Percentiles rank a stretch among this genome's conserved stretches.
phyloP scores from a whole-genome alignment of 2,329 filamentous ascomycete genomes.

The Colletotrichum ledebouriae region DNA sequence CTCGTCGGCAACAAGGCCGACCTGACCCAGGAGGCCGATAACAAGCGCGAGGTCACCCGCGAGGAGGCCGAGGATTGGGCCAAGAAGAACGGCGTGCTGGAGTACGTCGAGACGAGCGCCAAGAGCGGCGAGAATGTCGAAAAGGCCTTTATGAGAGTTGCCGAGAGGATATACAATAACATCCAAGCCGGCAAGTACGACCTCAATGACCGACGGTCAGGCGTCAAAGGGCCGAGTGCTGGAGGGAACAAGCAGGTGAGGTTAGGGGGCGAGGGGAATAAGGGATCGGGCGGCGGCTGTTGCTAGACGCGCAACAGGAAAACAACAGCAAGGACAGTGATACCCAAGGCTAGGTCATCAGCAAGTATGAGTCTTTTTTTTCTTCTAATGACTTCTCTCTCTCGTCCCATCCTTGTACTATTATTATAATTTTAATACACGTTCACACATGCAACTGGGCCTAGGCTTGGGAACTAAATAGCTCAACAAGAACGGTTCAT shows the following conservation, averaged over 20 bases:
- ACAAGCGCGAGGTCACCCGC: constrained; percentile 82
- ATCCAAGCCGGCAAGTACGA: constrained; percentile 97
- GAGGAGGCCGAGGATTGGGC: constrained; percentile 95
- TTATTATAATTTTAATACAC: constrained; percentile 39
- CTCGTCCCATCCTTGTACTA: constrained; percentile 32
- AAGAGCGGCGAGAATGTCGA: constrained; percentile 97
- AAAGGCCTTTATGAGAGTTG: constrained; percentile 90
- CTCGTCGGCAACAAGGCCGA: constrained; percentile 97
- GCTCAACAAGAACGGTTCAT: constrained; percentile 31
- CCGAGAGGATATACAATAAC: constrained; percentile 95
- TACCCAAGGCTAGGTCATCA: constrained; percentile 35
- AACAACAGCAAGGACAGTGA: constrained; percentile 36
- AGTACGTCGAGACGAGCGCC: constrained; percentile 96
- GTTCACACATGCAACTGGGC: background rate
- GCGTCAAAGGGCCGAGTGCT: constrained; percentile 82
- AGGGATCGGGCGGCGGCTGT: constrained; percentile 59
- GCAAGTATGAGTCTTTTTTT: constrained; percentile 34
- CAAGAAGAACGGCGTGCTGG: constrained; percentile 83
- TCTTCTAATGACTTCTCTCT: constrained; percentile 11
- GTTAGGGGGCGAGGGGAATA: constrained; percentile 56
- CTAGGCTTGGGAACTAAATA: constrained; percentile 1
- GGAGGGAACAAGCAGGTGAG: constrained; percentile 62
- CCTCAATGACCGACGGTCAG: constrained; percentile 90
- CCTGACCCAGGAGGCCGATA: constrained; percentile 68
- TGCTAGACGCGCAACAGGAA: constrained; percentile 54